Conservation (phyloP, 352 stramenopile species). For the Globisporangium lucens region DNA sequence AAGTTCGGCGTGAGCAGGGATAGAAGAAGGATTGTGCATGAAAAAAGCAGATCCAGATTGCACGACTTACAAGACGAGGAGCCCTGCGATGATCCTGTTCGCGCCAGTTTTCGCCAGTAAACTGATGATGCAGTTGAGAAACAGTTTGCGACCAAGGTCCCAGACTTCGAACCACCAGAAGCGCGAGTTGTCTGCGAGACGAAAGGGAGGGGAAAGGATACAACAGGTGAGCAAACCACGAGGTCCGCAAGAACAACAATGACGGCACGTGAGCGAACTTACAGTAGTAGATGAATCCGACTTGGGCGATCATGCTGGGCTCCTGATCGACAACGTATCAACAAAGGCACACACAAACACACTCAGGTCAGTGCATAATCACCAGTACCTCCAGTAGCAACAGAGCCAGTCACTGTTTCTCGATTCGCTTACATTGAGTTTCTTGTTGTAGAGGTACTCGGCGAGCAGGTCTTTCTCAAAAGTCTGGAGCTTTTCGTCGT, state of each 20-base stretch:
- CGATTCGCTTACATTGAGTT: slow-evolving; percentile 35
- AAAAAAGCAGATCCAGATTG: neutral
- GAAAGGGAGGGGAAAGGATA: too few species aligned
- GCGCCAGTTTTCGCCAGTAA: slow-evolving; percentile 58
- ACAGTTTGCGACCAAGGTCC: slow-evolving; percentile 69
- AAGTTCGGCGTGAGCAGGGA: too few species aligned
- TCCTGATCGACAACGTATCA: slow-evolving; percentile 29
- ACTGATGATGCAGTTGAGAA: slow-evolving; percentile 64
- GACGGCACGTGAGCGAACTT: slow-evolving; percentile 8
- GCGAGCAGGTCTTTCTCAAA: slow-evolving; percentile 53
- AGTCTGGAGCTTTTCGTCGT: slow-evolving; percentile 38
- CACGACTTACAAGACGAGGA: slow-evolving; percentile 59
- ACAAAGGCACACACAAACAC: neutral
- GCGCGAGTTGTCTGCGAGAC: slow-evolving; percentile 34
- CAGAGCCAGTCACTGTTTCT: neutral
- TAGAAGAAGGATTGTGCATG: too few species aligned
- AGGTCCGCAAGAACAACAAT: too few species aligned
- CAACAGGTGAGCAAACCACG: too few species aligned
- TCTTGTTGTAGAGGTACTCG: slow-evolving; percentile 55
- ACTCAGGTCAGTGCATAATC: neutral
- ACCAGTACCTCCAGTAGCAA: too few species aligned
- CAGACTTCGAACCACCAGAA: slow-evolving; percentile 85
- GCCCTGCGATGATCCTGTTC: slow-evolving; percentile 64
- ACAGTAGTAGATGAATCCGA: slow-evolving; percentile 83
- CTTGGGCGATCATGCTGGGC: slow-evolving; percentile 67